Evolutionary conservation across 371 early-diverging fungal species (phyloP).

Genomic region (Haplosporangium sp.): DNA sequence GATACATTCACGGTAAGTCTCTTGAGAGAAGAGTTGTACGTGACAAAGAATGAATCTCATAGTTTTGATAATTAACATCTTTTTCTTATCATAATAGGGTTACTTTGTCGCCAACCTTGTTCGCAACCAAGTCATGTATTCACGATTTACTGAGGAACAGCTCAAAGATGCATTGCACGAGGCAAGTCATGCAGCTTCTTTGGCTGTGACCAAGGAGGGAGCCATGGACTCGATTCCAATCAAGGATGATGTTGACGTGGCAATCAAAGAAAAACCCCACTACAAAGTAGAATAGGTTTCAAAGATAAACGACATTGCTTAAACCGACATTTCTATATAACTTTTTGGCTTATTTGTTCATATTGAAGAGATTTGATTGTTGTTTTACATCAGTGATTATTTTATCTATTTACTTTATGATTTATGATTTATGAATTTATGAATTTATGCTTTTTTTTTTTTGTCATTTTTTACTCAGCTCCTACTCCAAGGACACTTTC

Average conservation of each 20-base stretch:
- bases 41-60: no score
- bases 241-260: slow-evolving; percentile 58
- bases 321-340: no score
- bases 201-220: slow-evolving; percentile 69
- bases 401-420: not conserved
- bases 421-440: not conserved
- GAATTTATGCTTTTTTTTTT: not conserved
- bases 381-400: no score
- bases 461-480: not conserved
- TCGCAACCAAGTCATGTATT: slow-evolving; percentile 52
- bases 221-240: slow-evolving; percentile 75
- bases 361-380: no score
- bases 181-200: slow-evolving; percentile 69
- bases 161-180: slow-evolving; percentile 59
- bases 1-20: slow-evolving; percentile 84
- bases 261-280: slow-evolving; percentile 13
- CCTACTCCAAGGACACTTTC: slow-evolving; percentile 19
- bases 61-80: not conserved
- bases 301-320: no score
- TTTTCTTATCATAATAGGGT: slow-evolving; percentile 57
- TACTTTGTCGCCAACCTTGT: slow-evolving; percentile 78
- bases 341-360: no score
- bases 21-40: no score
- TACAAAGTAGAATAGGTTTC: not conserved
- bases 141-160: slow-evolving; percentile 57